phyloP scores from a whole-genome alignment of 192 early-diverging fungal species.

The Coemansia sp. region DNA sequence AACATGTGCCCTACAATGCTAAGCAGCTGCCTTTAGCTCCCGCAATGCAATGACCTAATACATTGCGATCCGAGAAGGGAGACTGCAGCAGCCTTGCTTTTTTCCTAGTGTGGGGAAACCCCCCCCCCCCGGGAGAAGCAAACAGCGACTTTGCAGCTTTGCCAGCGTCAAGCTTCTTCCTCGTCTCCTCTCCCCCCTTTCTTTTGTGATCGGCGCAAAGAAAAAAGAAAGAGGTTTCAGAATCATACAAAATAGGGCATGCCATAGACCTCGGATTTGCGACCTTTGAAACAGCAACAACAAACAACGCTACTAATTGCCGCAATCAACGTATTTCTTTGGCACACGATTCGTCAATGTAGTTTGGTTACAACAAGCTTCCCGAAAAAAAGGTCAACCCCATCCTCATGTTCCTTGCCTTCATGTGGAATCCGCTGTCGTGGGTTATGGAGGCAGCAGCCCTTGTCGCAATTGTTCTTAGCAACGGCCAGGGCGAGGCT shows the following conservation, averaged over 20 bases:
- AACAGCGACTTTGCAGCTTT: no score
- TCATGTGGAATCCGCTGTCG: slow-evolving; percentile 81
- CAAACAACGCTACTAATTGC: background rate
- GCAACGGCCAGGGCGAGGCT: slow-evolving; percentile 68
- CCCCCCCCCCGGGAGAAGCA: no score
- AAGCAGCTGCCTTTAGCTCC: no score
- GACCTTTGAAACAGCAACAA: background rate
- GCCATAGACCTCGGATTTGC: background rate
- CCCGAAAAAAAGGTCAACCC: slow-evolving; percentile 82
- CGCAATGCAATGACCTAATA: no score
- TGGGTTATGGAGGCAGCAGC: slow-evolving; percentile 88
- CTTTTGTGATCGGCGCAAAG: background rate
- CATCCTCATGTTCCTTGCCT: slow-evolving; percentile 82
- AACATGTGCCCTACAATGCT: no score
- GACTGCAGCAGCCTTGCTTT: no score
- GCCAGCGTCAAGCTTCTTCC: background rate
- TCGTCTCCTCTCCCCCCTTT: background rate
- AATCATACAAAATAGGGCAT: background rate
- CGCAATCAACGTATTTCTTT: background rate
- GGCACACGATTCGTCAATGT: slow-evolving; percentile 10
- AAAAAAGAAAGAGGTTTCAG: slow-evolving; percentile 2
- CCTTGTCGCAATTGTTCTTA: slow-evolving; percentile 77
- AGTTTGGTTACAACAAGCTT: slow-evolving; percentile 73
- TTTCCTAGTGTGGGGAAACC: no score
- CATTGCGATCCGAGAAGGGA: no score